phyloP scores from a whole-genome alignment of 1,284 basidiomycete species.

The Ceratobasidium sp. region DNA sequence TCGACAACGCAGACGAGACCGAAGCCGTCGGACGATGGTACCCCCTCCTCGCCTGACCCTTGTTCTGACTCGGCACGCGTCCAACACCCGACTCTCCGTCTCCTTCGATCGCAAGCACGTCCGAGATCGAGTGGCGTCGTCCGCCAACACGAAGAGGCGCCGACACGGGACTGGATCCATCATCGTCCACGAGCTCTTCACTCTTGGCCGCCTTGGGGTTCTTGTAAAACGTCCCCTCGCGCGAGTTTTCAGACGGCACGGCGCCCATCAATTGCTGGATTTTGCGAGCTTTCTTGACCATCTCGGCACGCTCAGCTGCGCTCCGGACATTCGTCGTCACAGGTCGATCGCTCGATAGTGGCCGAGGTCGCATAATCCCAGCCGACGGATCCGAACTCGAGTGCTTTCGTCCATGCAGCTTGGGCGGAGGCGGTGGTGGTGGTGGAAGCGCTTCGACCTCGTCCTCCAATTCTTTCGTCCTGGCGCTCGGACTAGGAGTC shows the following conservation, averaged over 20 bases:
- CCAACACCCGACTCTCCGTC: neutral
- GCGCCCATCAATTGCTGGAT: conserved; percentile 77
- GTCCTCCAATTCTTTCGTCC: conserved; percentile 17
- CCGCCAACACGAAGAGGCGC: neutral
- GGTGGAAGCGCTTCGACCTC: conserved; percentile 1
- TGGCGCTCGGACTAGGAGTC: conserved; percentile 21
- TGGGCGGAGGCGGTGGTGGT: neutral
- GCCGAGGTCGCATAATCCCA: neutral
- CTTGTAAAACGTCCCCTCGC: conserved; percentile 25
- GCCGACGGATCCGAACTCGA: conserved; percentile 32
- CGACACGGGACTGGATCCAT: neutral
- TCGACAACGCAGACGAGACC: neutral
- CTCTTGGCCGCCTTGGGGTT: conserved; percentile 16
- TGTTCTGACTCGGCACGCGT: conserved; percentile 9
- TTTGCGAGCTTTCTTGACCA: conserved; percentile 76
- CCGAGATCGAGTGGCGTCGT: neutral
- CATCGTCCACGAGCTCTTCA: conserved; percentile 7
- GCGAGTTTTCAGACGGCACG: conserved; percentile 44
- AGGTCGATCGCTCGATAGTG: conserved; percentile 47
- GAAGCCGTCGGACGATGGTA: conserved; percentile 28
- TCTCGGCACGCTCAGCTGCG: conserved; percentile 71
- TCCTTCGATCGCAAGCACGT: neutral
- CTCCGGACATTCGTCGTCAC: conserved; percentile 72
- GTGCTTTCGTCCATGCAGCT: conserved; percentile 9
- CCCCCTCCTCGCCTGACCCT: neutral